phyloP scores from a whole-genome alignment of 192 early-diverging fungal species.

The Coemansia sp. region DNA sequence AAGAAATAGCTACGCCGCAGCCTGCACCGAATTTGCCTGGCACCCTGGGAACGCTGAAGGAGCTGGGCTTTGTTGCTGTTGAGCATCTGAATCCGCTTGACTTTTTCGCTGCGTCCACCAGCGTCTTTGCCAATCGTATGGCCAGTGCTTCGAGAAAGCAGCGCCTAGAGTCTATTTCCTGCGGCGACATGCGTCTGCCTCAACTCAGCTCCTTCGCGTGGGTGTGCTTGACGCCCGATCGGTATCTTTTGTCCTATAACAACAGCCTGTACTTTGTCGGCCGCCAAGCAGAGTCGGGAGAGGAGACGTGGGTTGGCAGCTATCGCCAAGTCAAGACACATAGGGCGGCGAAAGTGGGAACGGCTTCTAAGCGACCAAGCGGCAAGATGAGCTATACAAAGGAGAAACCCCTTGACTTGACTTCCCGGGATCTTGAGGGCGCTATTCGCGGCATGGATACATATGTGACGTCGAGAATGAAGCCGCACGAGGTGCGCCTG shows the following conservation, averaged over 20 bases:
- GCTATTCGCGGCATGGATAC: conserved; percentile 68
- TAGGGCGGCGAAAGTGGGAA: background rate
- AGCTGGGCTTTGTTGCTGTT: conserved; percentile 23
- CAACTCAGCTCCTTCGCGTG: conserved; percentile 22
- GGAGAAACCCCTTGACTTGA: background rate
- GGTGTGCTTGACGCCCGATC: conserved; percentile 26
- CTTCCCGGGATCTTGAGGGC: conserved; percentile 52
- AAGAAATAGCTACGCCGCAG: background rate
- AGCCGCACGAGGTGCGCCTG: conserved; percentile 3
- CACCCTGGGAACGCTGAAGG: conserved; percentile 15
- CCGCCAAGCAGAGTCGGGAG: background rate
- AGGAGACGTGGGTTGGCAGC: conserved; percentile 14
- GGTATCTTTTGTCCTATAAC: conserved; percentile 12
- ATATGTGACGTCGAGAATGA: conserved; percentile 39
- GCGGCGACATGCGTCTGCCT: conserved; percentile 24
- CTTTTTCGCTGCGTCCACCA: conserved; percentile 16
- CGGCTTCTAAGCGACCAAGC: background rate
- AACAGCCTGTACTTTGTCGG: conserved; percentile 12
- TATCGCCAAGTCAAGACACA: conserved; percentile 8
- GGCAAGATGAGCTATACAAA: conserved; percentile 6
- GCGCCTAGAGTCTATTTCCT: conserved; percentile 11
- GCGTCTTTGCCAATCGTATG: background rate
- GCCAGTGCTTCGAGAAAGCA: background rate
- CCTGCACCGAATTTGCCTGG: background rate
- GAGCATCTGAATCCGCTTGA: conserved; percentile 30